These are phyloP conservation scores for Echites panduratus DNA, from an alignment of 257 asterid species.

Conservation along the genomic window DNA sequence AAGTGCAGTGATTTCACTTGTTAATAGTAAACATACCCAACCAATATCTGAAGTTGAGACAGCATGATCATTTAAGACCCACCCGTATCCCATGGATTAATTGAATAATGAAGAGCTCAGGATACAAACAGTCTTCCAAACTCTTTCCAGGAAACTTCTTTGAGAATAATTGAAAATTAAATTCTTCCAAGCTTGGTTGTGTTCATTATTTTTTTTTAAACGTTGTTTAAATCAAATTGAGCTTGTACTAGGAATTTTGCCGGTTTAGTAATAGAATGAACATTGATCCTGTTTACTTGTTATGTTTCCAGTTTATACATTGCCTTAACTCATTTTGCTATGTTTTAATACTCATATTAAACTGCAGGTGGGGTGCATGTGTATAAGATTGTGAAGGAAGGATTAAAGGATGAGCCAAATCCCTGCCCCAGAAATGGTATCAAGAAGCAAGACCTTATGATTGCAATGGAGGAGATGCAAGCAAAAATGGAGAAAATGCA, in stretches of 20 bases:
- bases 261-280: too few relatives aligned
- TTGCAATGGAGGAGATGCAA: conserved; percentile 53
- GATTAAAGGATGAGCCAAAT: conserved; percentile 28
- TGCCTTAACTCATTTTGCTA: not conserved
- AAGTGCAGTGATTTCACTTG: not conserved
- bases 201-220: too few relatives aligned
- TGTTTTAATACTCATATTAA: not conserved
- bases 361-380: conserved; percentile 38
- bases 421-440: conserved; percentile 21
- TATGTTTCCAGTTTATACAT: not conserved
- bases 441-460: conserved; percentile 27
- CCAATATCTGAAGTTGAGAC: not conserved
- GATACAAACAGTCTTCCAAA: not conserved
- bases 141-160: not conserved
- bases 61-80: not conserved
- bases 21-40: not conserved
- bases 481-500: conserved; percentile 54
- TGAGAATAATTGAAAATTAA: not conserved
- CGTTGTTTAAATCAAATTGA: too few relatives aligned
- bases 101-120: not conserved
- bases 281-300: not conserved
- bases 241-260: too few relatives aligned
- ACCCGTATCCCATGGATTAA: not conserved
- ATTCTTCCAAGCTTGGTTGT: too few relatives aligned
- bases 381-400: conserved; percentile 34